These are phyloP conservation scores for Hyphodiscus hymeniophilus DNA, from an alignment of 495 filamentous ascomycete genomes.

Conservation along the genomic window DNA sequence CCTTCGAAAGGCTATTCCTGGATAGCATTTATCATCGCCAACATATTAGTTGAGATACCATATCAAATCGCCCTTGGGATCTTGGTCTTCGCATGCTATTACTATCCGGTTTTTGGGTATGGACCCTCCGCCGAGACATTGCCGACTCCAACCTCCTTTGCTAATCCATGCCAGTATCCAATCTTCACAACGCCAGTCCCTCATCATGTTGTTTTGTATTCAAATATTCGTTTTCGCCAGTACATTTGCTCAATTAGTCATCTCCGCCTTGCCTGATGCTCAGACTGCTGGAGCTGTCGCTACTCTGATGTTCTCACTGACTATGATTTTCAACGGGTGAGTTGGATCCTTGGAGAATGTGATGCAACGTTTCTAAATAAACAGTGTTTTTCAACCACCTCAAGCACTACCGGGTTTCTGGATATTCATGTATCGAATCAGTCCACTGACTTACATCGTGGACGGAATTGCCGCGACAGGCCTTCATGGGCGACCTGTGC, in stretches of 20 bases:
- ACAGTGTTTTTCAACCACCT: no score
- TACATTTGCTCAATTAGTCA: slow-evolving; percentile 53
- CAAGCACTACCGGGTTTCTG: background rate
- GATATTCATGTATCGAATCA: background rate
- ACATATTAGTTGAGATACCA: slow-evolving; percentile 64
- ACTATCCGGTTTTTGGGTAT: slow-evolving; percentile 51
- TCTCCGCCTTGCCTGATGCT: slow-evolving; percentile 41
- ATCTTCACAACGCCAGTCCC: slow-evolving; percentile 30
- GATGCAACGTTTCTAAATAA: no score
- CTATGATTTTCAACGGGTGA: slow-evolving; percentile 55
- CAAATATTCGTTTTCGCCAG: slow-evolving; percentile 62
- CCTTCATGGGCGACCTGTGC: slow-evolving; percentile 34
- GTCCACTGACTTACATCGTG: slow-evolving; percentile 32
- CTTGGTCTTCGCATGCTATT: background rate
- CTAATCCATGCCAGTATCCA: slow-evolving; percentile 23
- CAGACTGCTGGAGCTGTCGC: slow-evolving; percentile 48
- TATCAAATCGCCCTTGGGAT: slow-evolving; percentile 50
- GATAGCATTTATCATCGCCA: slow-evolving; percentile 57
- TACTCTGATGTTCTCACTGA: slow-evolving; percentile 52
- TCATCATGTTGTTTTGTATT: slow-evolving; percentile 48
- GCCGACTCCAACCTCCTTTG: no score
- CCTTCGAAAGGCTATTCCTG: slow-evolving; percentile 65
- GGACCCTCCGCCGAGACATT: slow-evolving; percentile 11
- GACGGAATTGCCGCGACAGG: slow-evolving; percentile 41
- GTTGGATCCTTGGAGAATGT: slow-evolving; percentile 61